Evolutionary conservation across 768 basidiomycete genomes (phyloP), one percentile per base, ranked within the genome.

Genomic region (Tubosaeta sp.): DNA sequence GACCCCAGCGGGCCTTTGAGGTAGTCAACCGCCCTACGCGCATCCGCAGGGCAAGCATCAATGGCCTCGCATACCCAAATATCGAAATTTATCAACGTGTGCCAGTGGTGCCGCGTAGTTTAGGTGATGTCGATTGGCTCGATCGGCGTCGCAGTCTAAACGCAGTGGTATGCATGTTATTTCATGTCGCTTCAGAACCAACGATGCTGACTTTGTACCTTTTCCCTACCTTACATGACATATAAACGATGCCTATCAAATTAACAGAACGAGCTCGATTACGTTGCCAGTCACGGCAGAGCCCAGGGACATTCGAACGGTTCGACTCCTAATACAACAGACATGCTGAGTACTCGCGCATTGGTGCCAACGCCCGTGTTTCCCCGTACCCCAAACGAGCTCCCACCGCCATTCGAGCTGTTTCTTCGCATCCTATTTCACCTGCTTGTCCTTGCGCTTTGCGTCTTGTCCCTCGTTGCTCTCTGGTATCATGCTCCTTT

Each of bases 71-170:
- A 25, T 71, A 68, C 40, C 64, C 60, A 62, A 70, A 53, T 73
- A 82, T 56, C 77, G 75, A 47, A 71, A 72, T 44, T 36, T 76
- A 63, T 75, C 83, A 60, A 55, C 74, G 64, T 61, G 70, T 65
- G 59, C 78, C 60, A 61, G 72, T 54, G 34, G 64, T 75, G 14
- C 73, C 79, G 27, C 73, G 80, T 50, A 82, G 77, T 54, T 70
- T 89, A 34, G 80, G 82, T 27, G 87, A 91, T 61, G 73, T 87
- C 44, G 87, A 87, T 62, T 91, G 90, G 90, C 71, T 90, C 30
- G 78, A 84, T 50, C 79, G 85, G 45, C 76, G 90, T 46, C 78
- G 87, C 51, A 88, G 83, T 63, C 69, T 86, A 27, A 84, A 81
- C 60, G 77, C 79, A 49, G 80, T 86, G 71, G 88, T 90, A 64